Evolutionary conservation across 2,329 filamentous ascomycete species (phyloP).

Genomic region (Cladobotryum mycophilum): DNA sequence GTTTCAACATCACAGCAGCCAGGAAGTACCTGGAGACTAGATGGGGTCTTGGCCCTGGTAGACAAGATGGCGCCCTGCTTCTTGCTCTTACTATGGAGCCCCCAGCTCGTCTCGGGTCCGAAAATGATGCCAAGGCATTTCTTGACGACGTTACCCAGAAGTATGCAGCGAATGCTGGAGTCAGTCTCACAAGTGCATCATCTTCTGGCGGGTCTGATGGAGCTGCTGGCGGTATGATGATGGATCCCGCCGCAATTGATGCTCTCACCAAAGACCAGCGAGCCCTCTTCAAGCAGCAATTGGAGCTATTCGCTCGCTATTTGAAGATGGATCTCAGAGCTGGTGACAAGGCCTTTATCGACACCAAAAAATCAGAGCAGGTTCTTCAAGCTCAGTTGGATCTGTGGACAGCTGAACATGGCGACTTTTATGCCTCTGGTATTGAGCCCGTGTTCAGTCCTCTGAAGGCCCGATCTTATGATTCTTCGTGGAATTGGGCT

Average conservation of each 20-base stretch:
- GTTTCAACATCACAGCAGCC: slow-evolving; percentile 95
- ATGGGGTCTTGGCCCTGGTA: slow-evolving; percentile 80
- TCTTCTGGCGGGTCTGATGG: slow-evolving; percentile 67
- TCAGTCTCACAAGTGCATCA: slow-evolving; percentile 73
- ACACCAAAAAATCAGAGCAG: slow-evolving; percentile 77
- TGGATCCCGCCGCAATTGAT: slow-evolving; percentile 96
- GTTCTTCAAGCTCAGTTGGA: slow-evolving; percentile 90
- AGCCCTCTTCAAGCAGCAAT: slow-evolving; percentile 94
- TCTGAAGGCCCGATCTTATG: slow-evolving; percentile 91
- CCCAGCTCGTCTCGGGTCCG: slow-evolving; percentile 76
- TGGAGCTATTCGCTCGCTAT: slow-evolving; percentile 91
- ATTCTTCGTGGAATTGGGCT: slow-evolving; percentile 99
- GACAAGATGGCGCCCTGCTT: slow-evolving; percentile 86
- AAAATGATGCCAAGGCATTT: slow-evolving; percentile 86
- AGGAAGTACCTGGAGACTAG: slow-evolving; percentile 91
- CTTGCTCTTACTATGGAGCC: slow-evolving; percentile 92
- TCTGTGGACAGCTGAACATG: slow-evolving; percentile 91
- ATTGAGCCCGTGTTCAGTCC: slow-evolving; percentile 92
- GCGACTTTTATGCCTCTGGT: slow-evolving; percentile 89
- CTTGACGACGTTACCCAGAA: slow-evolving; percentile 84
- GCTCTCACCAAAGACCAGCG: slow-evolving; percentile 95
- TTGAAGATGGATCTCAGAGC: slow-evolving; percentile 94
- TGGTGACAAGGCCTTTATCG: slow-evolving; percentile 89
- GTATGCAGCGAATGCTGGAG: slow-evolving; percentile 76
- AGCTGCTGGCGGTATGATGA: slow-evolving; percentile 87